A percentile compares a stretch with the other conserved stretches of the same genome.
These are phyloP conservation scores for Hyaloscypha bicolor DNA, from an alignment of 495 filamentous ascomycete species.

Conservation along the genomic window DNA sequence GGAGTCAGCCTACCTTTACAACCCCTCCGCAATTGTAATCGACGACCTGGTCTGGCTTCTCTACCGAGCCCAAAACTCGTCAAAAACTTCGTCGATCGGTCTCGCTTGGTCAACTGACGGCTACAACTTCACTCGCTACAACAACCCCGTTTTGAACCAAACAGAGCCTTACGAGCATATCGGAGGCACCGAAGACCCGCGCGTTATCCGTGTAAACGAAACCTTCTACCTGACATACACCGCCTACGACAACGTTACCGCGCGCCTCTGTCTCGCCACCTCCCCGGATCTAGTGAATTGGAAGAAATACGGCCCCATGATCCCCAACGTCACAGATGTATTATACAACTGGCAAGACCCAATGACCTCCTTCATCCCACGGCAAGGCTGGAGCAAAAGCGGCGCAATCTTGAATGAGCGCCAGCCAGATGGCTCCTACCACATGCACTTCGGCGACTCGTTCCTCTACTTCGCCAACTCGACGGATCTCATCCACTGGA, in stretches of 20 bases:
- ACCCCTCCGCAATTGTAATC: too few relatives aligned
- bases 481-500: neutral
- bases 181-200: conserved; percentile 26
- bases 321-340: conserved; percentile 3
- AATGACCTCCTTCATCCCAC: neutral
- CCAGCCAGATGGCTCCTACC: conserved; percentile 31
- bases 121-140: too few relatives aligned
- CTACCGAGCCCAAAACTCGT: too few relatives aligned
- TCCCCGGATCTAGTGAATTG: conserved; percentile 32
- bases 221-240: conserved; percentile 38
- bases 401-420: conserved; percentile 34
- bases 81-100: too few relatives aligned
- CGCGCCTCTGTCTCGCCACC: conserved; percentile 33
- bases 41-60: too few relatives aligned
- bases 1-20: too few relatives aligned
- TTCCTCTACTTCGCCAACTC: conserved; percentile 32
- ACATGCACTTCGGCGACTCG: conserved; percentile 35
- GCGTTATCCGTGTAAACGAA: conserved; percentile 32
- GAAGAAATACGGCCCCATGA: conserved; percentile 9
- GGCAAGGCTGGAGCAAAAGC: conserved; percentile 4
- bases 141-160: too few relatives aligned
- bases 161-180: conserved; percentile 27
- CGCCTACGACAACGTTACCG: conserved; percentile 24
- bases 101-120: too few relatives aligned
- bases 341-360: neutral